phyloP scores from a whole-genome alignment of 768 basidiomycete species.

The Symmetrospora coprosmae region DNA sequence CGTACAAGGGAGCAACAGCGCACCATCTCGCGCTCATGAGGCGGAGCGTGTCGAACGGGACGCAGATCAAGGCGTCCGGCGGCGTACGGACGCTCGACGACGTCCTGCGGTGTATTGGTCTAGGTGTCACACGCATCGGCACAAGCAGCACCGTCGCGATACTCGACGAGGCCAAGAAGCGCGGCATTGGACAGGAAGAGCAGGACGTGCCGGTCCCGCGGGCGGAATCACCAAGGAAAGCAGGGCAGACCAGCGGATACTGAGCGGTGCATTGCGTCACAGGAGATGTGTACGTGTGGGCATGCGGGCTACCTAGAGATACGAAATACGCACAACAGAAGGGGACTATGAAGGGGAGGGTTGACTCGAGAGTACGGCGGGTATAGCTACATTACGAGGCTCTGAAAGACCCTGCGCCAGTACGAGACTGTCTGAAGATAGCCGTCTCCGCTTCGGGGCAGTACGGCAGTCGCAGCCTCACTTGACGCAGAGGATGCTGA shows the following conservation, averaged over 20 bases:
- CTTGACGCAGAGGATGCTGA: too few relatives aligned
- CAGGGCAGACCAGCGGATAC: too few relatives aligned
- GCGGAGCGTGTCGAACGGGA: slow-evolving; percentile 2
- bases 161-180: slow-evolving; percentile 23
- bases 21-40: slow-evolving; percentile 27
- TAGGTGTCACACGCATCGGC: slow-evolving; percentile 25
- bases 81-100: slow-evolving; percentile 29
- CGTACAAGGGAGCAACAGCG: slow-evolving; percentile 25
- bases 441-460: not conserved
- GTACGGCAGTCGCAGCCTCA: not conserved
- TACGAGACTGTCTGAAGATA: slow-evolving; percentile 1
- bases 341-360: too few relatives aligned
- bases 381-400: not conserved
- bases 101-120: slow-evolving; percentile 24
- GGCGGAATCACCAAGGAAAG: too few relatives aligned
- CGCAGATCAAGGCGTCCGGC: slow-evolving; percentile 29
- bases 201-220: slow-evolving; percentile 22
- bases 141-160: slow-evolving; percentile 25
- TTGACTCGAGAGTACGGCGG: not conserved
- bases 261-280: too few relatives aligned
- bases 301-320: too few relatives aligned
- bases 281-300: too few relatives aligned
- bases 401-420: slow-evolving; percentile 2
- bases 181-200: slow-evolving; percentile 24
- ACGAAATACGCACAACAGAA: too few relatives aligned